Evolutionary conservation across 352 stramenopile genomes (phyloP).

Genomic region (Peronosclerospora sorghi): DNA sequence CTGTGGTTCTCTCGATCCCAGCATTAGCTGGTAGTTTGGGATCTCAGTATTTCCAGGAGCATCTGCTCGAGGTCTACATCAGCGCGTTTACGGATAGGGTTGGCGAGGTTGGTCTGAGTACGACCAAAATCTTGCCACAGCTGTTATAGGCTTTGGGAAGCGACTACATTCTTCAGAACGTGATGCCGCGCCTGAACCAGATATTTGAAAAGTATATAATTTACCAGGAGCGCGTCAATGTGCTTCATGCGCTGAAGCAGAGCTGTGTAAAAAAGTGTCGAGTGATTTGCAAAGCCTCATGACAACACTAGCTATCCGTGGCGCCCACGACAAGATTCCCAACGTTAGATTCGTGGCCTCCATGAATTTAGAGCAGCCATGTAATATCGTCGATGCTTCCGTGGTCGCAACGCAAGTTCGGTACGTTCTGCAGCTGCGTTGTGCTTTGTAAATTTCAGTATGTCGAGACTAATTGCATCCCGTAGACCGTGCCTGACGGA

Average conservation of each 20-base stretch:
- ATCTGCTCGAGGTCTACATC: constrained; percentile 83
- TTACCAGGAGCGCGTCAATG: constrained; percentile 81
- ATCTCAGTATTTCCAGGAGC: constrained; percentile 75
- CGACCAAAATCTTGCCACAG: constrained; percentile 74
- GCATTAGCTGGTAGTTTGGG: constrained; percentile 83
- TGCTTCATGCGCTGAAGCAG: constrained; percentile 67
- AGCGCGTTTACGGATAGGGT: constrained; percentile 90
- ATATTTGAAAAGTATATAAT: constrained; percentile 82
- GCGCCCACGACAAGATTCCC: constrained; percentile 74
- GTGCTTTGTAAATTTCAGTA: neutral
- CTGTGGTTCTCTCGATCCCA: constrained; percentile 85
- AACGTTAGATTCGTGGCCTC: constrained; percentile 84
- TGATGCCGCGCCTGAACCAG: constrained; percentile 61
- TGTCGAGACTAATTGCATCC: constrained; percentile 1
- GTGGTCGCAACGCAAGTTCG: constrained; percentile 61
- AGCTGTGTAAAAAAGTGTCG: constrained; percentile 61
- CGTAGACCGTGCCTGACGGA: constrained; percentile 62
- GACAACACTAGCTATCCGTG: constrained; percentile 59
- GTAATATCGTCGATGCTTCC: constrained; percentile 62
- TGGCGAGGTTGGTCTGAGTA: constrained; percentile 89
- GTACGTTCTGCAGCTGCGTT: constrained; percentile 21
- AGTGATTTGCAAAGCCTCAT: constrained; percentile 49
- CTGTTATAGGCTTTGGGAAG: constrained; percentile 69
- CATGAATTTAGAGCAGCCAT: constrained; percentile 76
- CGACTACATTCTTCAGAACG: constrained; percentile 78